Evolutionary conservation across 768 basidiomycete species (phyloP).

Genomic region (Collybia nuda): DNA sequence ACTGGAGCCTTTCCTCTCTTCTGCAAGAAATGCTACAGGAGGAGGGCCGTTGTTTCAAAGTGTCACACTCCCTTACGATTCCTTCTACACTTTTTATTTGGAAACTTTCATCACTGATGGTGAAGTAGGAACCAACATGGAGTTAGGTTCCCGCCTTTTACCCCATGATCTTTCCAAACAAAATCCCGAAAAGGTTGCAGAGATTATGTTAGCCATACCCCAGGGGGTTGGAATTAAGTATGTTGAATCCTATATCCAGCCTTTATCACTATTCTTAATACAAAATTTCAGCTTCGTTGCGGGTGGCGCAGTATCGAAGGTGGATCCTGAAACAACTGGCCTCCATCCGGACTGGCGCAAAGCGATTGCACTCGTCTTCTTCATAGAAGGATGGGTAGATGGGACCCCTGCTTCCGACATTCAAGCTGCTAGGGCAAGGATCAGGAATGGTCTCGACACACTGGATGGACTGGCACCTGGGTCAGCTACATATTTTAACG

Average conservation of each 20-base stretch:
- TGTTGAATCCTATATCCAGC: neutral
- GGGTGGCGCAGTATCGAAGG: slow-evolving; percentile 41
- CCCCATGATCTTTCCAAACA: slow-evolving; percentile 1
- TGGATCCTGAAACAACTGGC: slow-evolving; percentile 36
- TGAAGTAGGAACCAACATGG: slow-evolving; percentile 5
- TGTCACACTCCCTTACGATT: slow-evolving; percentile 9
- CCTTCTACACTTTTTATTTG: neutral
- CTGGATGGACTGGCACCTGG: slow-evolving; percentile 29
- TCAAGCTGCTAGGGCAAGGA: slow-evolving; percentile 9
- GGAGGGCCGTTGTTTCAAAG: neutral
- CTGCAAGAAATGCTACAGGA: slow-evolving; percentile 1
- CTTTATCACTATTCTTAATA: neutral
- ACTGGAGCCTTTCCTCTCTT: slow-evolving; percentile 3
- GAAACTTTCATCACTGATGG: neutral
- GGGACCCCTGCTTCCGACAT: slow-evolving; percentile 21
- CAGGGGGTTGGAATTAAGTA: slow-evolving; percentile 11
- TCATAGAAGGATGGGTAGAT: slow-evolving; percentile 24
- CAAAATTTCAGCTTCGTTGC: slow-evolving; percentile 31
- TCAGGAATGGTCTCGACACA: slow-evolving; percentile 18
- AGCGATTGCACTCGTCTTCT: slow-evolving; percentile 30
- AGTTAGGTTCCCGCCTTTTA: slow-evolving; percentile 6
- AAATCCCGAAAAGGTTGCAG: slow-evolving; percentile 2
- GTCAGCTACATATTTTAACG: slow-evolving; percentile 48
- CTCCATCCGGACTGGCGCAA: slow-evolving; percentile 50
- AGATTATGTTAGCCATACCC: slow-evolving; percentile 12